Base-by-base conservation (phyloP, 495 filamentous ascomycete genomes). In the Oleoguttula mirabilis region DNA sequence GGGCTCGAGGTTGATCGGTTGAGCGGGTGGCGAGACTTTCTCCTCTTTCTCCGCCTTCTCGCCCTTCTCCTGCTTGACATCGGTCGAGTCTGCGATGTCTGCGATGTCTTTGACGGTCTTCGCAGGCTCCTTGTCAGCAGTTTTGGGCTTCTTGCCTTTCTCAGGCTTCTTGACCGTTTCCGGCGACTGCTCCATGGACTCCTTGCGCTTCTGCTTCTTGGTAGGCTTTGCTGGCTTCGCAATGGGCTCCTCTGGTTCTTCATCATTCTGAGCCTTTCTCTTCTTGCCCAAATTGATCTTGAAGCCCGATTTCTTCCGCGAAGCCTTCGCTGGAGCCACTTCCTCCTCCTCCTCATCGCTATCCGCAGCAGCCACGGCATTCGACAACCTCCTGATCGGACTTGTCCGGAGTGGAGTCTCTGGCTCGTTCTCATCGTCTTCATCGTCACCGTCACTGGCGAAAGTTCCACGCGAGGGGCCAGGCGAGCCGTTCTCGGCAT, bases 261-360 rank as follows among this genome's bases (percentile, higher is more conserved):
- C n/a, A n/a, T n/a, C 34, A 24, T 44, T 23, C 12, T 16, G 21
- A 20, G 32, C 40, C 14, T 49, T 41, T 35, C 50, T 36, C 22
- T 46, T 55, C 51, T 23, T 46, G 25, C 20, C 19, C 3, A 22
- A 37, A 25, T 39, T 59, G 41, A 39, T 39, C 36, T 31, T 42
- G 33, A 34, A 31, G 41, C 44, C 56, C 42, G 20, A 23, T 20
- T n/a, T 22, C 39, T 40, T 43, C 39, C 28, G 27, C 21, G 43
- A 43, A 32, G 32, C 34, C 12, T 32, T 48, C 14, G 25, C 37
- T 15, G 22, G 35, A 16, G 50, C 36, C 22, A 45, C 45, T 8
- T 60, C 60, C 12, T 56, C 53, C 15, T 60, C 56, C 17, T 58
- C 60, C 10, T 60, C 58, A 5, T 57, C 55, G 11, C 58, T 55